These are phyloP conservation scores for Rhizophora apiculata DNA, from an alignment of 345 rosid genomes.

Conservation along the genomic window DNA sequence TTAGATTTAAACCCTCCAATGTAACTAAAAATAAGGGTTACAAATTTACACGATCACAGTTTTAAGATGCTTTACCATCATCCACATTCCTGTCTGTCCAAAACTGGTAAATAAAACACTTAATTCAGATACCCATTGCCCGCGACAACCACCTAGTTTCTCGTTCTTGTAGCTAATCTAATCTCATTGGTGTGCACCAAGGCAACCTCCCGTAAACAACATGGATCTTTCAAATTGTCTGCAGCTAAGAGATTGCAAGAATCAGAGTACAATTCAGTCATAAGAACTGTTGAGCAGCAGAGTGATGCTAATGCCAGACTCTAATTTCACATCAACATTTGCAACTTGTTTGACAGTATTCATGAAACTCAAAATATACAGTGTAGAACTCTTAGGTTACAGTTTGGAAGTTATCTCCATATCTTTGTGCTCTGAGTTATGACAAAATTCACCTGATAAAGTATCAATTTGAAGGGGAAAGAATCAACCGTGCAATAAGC, in stretches of 20 bases:
- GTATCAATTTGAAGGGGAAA: not conserved
- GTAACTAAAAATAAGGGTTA: too few relatives aligned
- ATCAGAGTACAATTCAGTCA: too few relatives aligned
- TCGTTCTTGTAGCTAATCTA: not conserved
- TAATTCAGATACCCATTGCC: not conserved
- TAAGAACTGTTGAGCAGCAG: not conserved
- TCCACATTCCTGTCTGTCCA: not conserved
- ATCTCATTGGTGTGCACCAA: not conserved
- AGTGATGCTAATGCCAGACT: not conserved
- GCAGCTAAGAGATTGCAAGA: not conserved
- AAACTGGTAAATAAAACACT: not conserved
- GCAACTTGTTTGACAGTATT: not conserved
- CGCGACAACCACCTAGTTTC: not conserved
- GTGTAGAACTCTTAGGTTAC: not conserved
- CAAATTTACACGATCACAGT: too few relatives aligned
- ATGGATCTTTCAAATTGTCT: not conserved
- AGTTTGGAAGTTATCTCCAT: not conserved
- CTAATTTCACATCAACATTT: not conserved
- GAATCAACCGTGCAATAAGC: conserved; percentile 1
- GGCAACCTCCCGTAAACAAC: not conserved
- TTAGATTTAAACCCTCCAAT: too few relatives aligned
- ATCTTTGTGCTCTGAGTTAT: not conserved
- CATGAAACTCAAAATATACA: not conserved
- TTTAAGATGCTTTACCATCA: too few relatives aligned
- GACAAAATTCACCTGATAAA: not conserved